Evolutionary conservation across 2,329 filamentous ascomycete species (phyloP), one percentile per base, ranked within the genome.

Genomic region (Penicillium sp.): DNA sequence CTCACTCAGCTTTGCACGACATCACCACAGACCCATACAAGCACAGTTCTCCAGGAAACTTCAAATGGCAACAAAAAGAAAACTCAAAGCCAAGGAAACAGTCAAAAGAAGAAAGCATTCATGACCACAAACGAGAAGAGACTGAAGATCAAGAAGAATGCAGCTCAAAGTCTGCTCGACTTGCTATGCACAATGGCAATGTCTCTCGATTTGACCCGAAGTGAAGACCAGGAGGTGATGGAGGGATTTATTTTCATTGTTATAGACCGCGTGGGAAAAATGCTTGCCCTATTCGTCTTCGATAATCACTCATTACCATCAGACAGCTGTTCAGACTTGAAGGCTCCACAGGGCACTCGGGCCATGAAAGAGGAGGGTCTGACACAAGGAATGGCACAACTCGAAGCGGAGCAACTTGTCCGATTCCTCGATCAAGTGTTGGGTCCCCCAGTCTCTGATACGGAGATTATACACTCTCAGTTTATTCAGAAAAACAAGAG

Each of bases 201-300:
- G 10, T 70, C 66, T 6, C 61, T 76, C 10, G 67, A 74, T 45
- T 45, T 62, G 8, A 47, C 57, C 1, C 61, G 63, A 45, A 16
- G 57, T 22, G 65, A 65, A 14, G 71, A 77, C 24, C 63, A 66
- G 21, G 62, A 71, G 16, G 56, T 79, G 5, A 63, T 79, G 16
- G 78, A 80, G 65, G 78, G 78, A 0, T 72, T 76, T 27, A 61
- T 80, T 8, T 77, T 66, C 45, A 50, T 71, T 10, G 54, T 77
- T 4, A 61, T 80, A 1, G 60, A 70, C 31, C 73, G 76, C 10
- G 69, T 76, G 14, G 79, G 78, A 0, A 72, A 69, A 27, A 56
- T 78, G 21, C 61, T 81, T 6, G 73, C 73, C 11, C 59, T 75
- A 1, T 71, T 75, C 3, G 66, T 73, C 6, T 80, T 80, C 56